Percentiles rank a stretch among this genome's conserved stretches.
Conservation (phyloP, 2,329 filamentous ascomycete genomes). For the Colletotrichum sp. region DNA sequence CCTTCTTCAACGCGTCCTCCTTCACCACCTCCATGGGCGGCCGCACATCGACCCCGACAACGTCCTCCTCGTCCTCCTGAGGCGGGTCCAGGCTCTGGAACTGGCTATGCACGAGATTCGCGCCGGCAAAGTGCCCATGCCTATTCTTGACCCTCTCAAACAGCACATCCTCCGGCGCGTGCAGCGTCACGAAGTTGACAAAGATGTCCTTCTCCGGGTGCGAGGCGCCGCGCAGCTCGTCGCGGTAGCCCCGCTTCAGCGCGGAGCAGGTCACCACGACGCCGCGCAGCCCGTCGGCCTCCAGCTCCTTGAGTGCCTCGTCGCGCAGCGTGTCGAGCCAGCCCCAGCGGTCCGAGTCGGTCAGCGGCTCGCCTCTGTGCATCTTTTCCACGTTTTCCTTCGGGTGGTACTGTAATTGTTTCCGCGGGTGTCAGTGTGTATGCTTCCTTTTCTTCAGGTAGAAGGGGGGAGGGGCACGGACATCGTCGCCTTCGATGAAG, state of each 20-base stretch:
- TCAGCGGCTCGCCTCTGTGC: slow-evolving; percentile 69
- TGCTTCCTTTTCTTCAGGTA: neutral
- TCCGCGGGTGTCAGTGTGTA: neutral
- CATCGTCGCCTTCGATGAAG: slow-evolving; percentile 66
- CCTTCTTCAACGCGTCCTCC: slow-evolving; percentile 38
- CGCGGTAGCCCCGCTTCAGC: slow-evolving; percentile 77
- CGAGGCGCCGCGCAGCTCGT: slow-evolving; percentile 65
- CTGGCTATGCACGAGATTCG: slow-evolving; percentile 75
- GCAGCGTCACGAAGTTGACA: slow-evolving; percentile 76
- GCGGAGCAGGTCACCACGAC: slow-evolving; percentile 82
- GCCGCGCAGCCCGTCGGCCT: slow-evolving; percentile 46
- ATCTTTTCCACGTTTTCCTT: slow-evolving; percentile 74
- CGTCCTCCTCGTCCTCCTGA: slow-evolving; percentile 56
- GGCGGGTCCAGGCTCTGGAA: slow-evolving; percentile 71
- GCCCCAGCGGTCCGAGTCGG: slow-evolving; percentile 78
- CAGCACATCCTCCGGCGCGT: slow-evolving; percentile 66
- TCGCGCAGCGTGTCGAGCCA: slow-evolving; percentile 70
- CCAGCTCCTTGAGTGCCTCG: slow-evolving; percentile 42
- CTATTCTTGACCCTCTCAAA: slow-evolving; percentile 65
- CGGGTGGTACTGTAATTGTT: slow-evolving; percentile 55
- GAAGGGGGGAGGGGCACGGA: slow-evolving; percentile 35
- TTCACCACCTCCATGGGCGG: slow-evolving; percentile 47
- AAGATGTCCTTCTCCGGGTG: slow-evolving; percentile 58
- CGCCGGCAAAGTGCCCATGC: slow-evolving; percentile 77
- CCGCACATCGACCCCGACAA: slow-evolving; percentile 56